phyloP scores from a whole-genome alignment of 2,329 filamentous ascomycete species.

The Pseudogymnoascus sp. region DNA sequence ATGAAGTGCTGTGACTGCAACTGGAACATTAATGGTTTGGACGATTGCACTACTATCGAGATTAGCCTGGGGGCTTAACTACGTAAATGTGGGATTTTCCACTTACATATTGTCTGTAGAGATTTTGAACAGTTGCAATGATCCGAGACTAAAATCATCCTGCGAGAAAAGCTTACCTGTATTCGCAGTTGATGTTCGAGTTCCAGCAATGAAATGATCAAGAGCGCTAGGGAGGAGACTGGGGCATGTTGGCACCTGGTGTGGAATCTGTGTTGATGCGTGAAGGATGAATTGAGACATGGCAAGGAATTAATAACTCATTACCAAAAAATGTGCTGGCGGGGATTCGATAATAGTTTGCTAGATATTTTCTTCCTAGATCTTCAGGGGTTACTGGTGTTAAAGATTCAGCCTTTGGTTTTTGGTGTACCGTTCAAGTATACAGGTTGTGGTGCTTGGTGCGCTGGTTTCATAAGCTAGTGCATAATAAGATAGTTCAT shows the following conservation, averaged over 20 bases:
- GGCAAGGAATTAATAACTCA: neutral
- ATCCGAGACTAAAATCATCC: neutral
- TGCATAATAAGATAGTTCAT: too few species aligned
- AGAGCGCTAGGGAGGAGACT: neutral
- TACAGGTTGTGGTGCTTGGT: too few species aligned
- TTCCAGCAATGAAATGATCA: neutral
- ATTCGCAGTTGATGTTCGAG: neutral
- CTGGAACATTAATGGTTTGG: neutral
- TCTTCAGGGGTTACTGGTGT: neutral
- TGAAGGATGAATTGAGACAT: neutral
- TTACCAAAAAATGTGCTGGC: neutral
- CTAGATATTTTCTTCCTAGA: neutral
- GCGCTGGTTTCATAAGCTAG: too few species aligned
- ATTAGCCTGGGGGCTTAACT: neutral
- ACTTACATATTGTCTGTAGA: neutral
- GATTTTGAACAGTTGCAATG: neutral
- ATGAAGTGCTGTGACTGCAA: neutral
- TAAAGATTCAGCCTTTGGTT: too few species aligned
- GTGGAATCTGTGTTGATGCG: constrained; percentile 1
- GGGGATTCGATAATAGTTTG: neutral
- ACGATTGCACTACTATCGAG: neutral
- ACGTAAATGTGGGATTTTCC: neutral
- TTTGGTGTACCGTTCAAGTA: too few species aligned
- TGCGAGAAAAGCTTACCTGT: neutral
- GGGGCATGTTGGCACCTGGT: neutral